A percentile compares a stretch with the other conserved stretches of the same genome.
phyloP scores from a whole-genome alignment of 2,329 filamentous ascomycete species.

The Colletotrichum horii region DNA sequence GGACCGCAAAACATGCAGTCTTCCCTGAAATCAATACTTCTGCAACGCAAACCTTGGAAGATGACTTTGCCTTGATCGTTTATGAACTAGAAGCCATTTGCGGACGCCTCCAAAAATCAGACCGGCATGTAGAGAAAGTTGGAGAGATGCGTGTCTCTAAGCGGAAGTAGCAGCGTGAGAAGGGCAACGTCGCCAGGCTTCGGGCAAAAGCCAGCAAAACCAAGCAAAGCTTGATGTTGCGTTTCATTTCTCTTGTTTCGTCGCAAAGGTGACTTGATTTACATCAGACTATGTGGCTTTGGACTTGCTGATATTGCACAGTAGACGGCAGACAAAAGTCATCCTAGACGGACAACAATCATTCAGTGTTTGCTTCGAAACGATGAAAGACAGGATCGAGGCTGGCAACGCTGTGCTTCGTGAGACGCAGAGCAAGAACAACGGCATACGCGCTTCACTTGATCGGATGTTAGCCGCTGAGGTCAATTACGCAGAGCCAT shows the following conservation, averaged over 20 bases:
- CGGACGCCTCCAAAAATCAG: not conserved
- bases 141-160: not conserved
- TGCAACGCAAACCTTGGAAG: not conserved
- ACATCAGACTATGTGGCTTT: not conserved
- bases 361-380: not conserved
- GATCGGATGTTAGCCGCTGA: not conserved
- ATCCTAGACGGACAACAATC: not conserved
- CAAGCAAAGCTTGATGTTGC: not conserved
- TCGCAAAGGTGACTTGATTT: not conserved
- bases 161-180: not conserved
- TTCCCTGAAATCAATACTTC: not conserved
- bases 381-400: not conserved
- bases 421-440: not conserved
- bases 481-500: not conserved
- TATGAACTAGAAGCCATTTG: not conserved
- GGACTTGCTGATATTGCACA: not conserved
- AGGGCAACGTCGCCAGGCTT: not conserved
- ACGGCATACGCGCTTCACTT: not conserved
- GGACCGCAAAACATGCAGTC: not conserved
- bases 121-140: not conserved
- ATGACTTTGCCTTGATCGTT: not conserved
- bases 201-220: not conserved
- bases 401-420: not conserved
- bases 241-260: not conserved
- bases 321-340: not conserved